Evolutionary conservation across 75 land plant species (phyloP).

Genomic region (Larix kaempferi): DNA sequence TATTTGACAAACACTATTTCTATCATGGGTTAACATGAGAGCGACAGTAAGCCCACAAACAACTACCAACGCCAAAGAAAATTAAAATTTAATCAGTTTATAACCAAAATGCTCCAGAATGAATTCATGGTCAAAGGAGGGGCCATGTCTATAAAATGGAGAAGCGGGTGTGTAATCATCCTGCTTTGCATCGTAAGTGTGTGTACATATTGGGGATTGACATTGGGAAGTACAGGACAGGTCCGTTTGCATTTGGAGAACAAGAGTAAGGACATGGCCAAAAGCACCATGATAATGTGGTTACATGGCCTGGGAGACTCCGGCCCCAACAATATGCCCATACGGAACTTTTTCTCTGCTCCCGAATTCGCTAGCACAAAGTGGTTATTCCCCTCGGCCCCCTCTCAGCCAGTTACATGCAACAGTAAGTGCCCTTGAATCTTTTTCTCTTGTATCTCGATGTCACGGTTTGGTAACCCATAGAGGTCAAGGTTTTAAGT

Average conservation of each 20-base stretch:
- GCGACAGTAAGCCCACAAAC: too few relatives aligned
- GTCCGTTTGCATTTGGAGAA: not conserved
- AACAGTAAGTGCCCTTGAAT: constrained; percentile 42
- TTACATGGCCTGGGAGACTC: constrained; percentile 90
- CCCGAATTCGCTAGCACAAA: constrained; percentile 43
- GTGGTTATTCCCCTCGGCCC: constrained; percentile 84
- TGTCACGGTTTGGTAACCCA: too few relatives aligned
- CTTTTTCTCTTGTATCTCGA: not conserved
- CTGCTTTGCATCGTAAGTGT: not conserved
- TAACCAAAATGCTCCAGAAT: too few relatives aligned
- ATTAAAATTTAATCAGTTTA: too few relatives aligned
- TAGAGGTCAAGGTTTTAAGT: too few relatives aligned
- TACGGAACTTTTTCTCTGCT: constrained; percentile 61
- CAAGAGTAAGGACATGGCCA: not conserved
- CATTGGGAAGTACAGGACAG: not conserved
- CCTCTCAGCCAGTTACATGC: constrained; percentile 67
- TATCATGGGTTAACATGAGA: too few relatives aligned
- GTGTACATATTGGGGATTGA: not conserved
- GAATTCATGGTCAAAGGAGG: not conserved
- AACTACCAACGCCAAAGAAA: too few relatives aligned
- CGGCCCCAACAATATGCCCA: constrained; percentile 76
- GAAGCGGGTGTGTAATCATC: not conserved
- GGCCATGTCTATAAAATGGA: not conserved
- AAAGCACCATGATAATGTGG: constrained; percentile 62
- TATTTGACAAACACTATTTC: too few relatives aligned